Percentiles rank a stretch among this genome's conserved stretches.
phyloP scores from a whole-genome alignment of 352 stramenopile species.

The Phytophthora crassamura region DNA sequence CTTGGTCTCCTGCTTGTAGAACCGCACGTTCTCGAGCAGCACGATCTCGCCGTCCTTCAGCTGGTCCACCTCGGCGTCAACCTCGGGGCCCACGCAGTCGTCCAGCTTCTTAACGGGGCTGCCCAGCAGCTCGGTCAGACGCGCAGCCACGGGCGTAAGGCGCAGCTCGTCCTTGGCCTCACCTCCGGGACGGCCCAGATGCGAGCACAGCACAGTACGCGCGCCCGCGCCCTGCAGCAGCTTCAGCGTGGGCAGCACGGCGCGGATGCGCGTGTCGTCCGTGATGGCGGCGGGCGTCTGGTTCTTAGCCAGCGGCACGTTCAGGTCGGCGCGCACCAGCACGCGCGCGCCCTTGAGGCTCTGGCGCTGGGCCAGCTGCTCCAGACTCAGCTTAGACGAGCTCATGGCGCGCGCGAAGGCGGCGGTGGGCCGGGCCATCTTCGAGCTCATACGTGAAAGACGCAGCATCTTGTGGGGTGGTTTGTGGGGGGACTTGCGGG shows the following conservation, averaged over 20 bases:
- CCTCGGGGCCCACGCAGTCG: slow-evolving; percentile 96
- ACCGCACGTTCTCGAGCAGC: slow-evolving; percentile 95
- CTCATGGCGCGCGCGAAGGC: slow-evolving; percentile 42
- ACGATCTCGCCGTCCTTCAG: slow-evolving; percentile 94
- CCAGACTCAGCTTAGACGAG: slow-evolving; percentile 73
- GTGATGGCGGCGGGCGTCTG: slow-evolving; percentile 94
- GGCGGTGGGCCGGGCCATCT: slow-evolving; percentile 13
- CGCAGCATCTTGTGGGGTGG: slow-evolving; percentile 24
- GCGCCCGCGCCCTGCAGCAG: slow-evolving; percentile 94
- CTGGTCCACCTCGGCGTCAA: slow-evolving; percentile 78
- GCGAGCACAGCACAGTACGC: slow-evolving; percentile 95
- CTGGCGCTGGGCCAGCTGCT: slow-evolving; percentile 65
- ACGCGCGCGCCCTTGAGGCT: slow-evolving; percentile 96
- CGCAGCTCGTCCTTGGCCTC: slow-evolving; percentile 77
- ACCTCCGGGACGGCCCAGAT: slow-evolving; percentile 97
- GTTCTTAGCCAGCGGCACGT: slow-evolving; percentile 97
- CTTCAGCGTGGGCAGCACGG: slow-evolving; percentile 93
- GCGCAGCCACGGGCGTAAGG: slow-evolving; percentile 93
- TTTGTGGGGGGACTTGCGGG: slow-evolving; percentile 8
- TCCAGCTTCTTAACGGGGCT: slow-evolving; percentile 92
- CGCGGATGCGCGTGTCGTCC: slow-evolving; percentile 96
- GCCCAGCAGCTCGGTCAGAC: slow-evolving; percentile 94
- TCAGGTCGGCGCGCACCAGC: slow-evolving; percentile 98
- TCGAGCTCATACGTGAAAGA: slow-evolving; percentile 28
- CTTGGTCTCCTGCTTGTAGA: slow-evolving; percentile 98